A percentile compares a stretch with the other conserved stretches of the same genome.
phyloP scores from a whole-genome alignment of 805 yeast genomes.

The Candida fluviatilis region DNA sequence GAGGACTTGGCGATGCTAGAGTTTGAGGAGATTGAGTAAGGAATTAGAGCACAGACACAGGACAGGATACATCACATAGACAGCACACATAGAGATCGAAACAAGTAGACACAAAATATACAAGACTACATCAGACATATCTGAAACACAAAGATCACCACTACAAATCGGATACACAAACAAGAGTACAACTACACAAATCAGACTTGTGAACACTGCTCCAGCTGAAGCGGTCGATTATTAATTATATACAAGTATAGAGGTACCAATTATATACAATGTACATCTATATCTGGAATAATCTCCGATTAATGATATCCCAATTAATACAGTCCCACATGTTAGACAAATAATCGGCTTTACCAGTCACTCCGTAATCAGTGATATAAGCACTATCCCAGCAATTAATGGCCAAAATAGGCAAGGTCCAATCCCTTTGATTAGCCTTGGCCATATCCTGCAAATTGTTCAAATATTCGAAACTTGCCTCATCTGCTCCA shows the following conservation, averaged over 20 bases:
- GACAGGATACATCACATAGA: no score
- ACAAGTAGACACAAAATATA: no score
- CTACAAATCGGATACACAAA: no score
- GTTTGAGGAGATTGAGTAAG: constrained; percentile 7
- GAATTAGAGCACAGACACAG: no score
- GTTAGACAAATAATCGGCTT: constrained; percentile 64
- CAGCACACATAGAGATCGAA: no score
- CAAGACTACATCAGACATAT: no score
- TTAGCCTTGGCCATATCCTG: constrained; percentile 36
- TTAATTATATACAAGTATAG: constrained; percentile 2
- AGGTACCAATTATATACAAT: no score
- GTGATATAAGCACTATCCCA: constrained; percentile 88
- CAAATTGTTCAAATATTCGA: constrained; percentile 40
- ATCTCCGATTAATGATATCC: constrained; percentile 60
- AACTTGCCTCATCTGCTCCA: constrained; percentile 55
- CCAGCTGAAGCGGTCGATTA: not conserved
- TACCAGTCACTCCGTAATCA: constrained; percentile 81
- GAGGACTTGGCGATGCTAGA: constrained; percentile 21
- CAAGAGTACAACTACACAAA: no score
- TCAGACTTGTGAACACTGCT: no score
- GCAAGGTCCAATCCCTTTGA: constrained; percentile 61
- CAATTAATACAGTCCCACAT: constrained; percentile 82
- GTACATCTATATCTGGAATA: constrained; percentile 42
- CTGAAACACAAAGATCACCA: no score
- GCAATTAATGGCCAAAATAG: constrained; percentile 70